Conservation (phyloP, 192 early-diverging fungal species). For the Dimargaris xerosporica region DNA sequence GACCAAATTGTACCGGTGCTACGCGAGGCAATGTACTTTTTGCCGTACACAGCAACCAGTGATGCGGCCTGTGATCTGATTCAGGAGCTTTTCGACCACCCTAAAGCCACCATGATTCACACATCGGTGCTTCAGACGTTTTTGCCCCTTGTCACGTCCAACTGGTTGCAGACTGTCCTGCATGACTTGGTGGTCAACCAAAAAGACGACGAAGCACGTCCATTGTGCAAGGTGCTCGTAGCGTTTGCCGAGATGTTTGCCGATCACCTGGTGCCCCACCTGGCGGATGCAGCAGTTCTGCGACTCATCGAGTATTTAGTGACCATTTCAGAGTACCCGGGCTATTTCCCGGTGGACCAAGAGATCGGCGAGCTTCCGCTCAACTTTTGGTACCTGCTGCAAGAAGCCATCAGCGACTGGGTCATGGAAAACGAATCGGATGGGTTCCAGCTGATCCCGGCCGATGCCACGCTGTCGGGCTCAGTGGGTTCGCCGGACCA, state of each 20-base stretch:
- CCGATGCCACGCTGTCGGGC: constrained; percentile 12
- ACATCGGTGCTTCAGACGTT: neutral
- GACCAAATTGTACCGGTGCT: neutral
- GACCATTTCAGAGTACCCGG: constrained; percentile 49
- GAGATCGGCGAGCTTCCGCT: constrained; percentile 52
- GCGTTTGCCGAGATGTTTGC: constrained; percentile 39
- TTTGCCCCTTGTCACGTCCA: neutral
- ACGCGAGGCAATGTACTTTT: neutral
- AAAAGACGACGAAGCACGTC: constrained; percentile 30
- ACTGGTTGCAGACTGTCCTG: neutral
- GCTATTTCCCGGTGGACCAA: constrained; percentile 50
- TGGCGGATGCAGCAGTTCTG: constrained; percentile 26
- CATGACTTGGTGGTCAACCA: constrained; percentile 16
- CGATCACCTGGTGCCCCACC: constrained; percentile 29
- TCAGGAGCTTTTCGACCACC: neutral
- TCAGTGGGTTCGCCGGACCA: too few relatives aligned
- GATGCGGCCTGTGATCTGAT: neutral
- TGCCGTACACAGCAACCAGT: neutral
- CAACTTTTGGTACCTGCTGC: constrained; percentile 56
- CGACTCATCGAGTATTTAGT: constrained; percentile 33
- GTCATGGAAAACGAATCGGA: constrained; percentile 18
- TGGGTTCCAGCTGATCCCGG: too few relatives aligned
- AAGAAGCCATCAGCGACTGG: constrained; percentile 47
- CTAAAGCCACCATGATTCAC: neutral
- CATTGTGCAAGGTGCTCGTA: constrained; percentile 31